phyloP scores from a whole-genome alignment of 441 rosid genomes.

The Adansonia grandidieri region DNA sequence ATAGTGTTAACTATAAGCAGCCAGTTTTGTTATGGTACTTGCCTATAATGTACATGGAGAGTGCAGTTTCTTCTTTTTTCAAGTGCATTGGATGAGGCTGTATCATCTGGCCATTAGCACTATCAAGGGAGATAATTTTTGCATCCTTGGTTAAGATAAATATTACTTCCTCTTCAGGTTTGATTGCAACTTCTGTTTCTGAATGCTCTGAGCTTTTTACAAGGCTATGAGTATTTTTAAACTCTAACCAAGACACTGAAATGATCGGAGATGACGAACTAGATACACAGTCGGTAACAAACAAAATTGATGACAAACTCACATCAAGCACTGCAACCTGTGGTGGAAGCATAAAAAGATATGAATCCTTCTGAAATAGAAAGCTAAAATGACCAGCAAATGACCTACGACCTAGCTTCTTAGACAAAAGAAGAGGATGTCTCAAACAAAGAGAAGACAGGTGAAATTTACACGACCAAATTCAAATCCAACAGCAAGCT shows the following conservation, averaged over 20 bases:
- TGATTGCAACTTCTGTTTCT: conserved; percentile 37
- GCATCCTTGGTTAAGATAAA: conserved; percentile 58
- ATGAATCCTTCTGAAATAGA: conserved; percentile 28
- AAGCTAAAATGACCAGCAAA: conserved; percentile 19
- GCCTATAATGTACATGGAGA: conserved; percentile 69
- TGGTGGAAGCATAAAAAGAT: conserved; percentile 30
- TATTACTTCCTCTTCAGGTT: conserved; percentile 45
- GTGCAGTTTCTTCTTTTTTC: conserved; percentile 52
- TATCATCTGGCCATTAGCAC: conserved; percentile 43
- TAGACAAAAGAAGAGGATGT: conserved; percentile 15
- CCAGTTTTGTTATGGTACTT: conserved; percentile 37
- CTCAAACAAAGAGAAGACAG: conserved; percentile 17
- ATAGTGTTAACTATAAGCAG: conserved; percentile 11
- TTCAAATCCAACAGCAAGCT: conserved; percentile 64
- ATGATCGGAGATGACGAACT: conserved; percentile 51
- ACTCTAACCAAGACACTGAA: conserved; percentile 51
- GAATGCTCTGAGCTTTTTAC: conserved; percentile 42
- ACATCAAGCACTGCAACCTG: conserved; percentile 69
- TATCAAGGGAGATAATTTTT: conserved; percentile 45
- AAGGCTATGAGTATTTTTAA: conserved; percentile 33
- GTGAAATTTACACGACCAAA: conserved; percentile 58
- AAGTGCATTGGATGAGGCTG: conserved; percentile 49
- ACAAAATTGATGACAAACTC: conserved; percentile 55
- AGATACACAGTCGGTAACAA: conserved; percentile 44
- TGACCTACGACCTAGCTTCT: conserved; percentile 7